These are phyloP conservation scores for Areca catechu DNA, from an alignment of 176 grass and related monocot genomes.

Conservation along the genomic window DNA sequence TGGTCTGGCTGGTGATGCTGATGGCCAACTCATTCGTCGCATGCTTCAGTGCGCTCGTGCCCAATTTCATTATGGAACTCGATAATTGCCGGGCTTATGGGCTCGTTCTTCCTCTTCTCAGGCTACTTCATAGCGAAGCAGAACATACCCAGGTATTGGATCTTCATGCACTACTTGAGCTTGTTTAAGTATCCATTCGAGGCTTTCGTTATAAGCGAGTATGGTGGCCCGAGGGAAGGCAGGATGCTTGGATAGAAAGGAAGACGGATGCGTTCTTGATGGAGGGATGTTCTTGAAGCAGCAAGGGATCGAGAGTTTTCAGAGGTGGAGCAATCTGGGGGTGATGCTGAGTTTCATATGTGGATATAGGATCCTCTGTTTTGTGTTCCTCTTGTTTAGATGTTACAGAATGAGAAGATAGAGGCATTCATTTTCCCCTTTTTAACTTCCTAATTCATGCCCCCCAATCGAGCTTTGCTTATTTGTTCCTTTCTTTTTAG, in stretches of 20 bases:
- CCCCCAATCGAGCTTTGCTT: too few species aligned
- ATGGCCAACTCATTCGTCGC: constrained; percentile 79
- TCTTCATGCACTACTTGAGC: constrained; percentile 95
- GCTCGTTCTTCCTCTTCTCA: constrained; percentile 97
- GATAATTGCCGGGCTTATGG: constrained; percentile 58
- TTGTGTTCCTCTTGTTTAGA: not conserved
- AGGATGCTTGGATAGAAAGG: constrained; percentile 8
- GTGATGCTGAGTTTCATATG: not conserved
- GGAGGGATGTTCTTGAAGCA: constrained; percentile 1
- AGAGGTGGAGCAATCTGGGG: not conserved
- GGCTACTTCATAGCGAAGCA: constrained; percentile 80
- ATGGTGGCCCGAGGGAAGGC: constrained; percentile 29
- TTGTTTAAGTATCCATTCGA: constrained; percentile 98
- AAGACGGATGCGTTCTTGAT: not conserved
- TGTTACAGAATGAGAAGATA: constrained; percentile 12
- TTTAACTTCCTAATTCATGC: not conserved
- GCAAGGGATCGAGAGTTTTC: not conserved
- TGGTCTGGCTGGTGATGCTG: constrained; percentile 85
- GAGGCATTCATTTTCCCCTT: not conserved
- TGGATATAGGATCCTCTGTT: constrained; percentile 7
- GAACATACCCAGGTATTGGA: constrained; percentile 76
- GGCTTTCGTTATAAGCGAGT: constrained; percentile 73
- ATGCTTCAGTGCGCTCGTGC: constrained; percentile 70
- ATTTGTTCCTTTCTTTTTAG: too few species aligned
- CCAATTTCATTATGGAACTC: constrained; percentile 88